A percentile compares a stretch with the other conserved stretches of the same genome.
Conservation (phyloP, 768 basidiomycete genomes). For the Boletus fagicola region DNA sequence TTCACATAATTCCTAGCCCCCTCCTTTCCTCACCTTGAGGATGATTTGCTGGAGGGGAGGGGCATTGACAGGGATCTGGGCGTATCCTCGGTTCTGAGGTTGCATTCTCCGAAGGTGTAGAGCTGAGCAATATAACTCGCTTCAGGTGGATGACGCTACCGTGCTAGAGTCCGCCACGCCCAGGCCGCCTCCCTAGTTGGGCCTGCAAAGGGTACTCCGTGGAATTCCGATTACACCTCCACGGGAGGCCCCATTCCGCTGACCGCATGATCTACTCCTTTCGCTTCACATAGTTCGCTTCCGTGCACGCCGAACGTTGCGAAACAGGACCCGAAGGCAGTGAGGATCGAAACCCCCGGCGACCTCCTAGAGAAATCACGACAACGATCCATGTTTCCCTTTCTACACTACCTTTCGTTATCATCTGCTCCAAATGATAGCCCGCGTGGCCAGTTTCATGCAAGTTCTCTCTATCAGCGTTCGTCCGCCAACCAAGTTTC, state of each 20-base stretch:
- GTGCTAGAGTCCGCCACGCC: slow-evolving; percentile 1
- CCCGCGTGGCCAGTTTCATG: slow-evolving; percentile 14
- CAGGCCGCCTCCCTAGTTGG: slow-evolving; percentile 2
- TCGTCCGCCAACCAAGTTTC: slow-evolving; percentile 4
- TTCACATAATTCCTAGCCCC: background rate
- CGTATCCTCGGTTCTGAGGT: background rate
- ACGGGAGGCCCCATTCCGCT: slow-evolving; percentile 3
- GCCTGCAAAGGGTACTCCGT: slow-evolving; percentile 15
- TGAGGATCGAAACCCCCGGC: slow-evolving; percentile 19
- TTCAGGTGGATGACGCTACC: background rate
- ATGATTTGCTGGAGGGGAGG: background rate
- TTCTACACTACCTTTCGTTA: slow-evolving; percentile 4
- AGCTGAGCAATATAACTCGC: background rate
- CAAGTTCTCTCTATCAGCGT: slow-evolving; percentile 10
- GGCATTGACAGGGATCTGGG: background rate
- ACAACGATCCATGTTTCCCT: slow-evolving; percentile 1
- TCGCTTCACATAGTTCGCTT: slow-evolving; percentile 21
- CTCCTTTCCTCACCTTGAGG: background rate
- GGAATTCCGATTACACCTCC: slow-evolving; percentile 23
- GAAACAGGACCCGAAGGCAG: slow-evolving; percentile 23
- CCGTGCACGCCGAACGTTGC: slow-evolving; percentile 16
- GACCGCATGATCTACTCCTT: slow-evolving; percentile 13
- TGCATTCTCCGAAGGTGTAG: background rate
- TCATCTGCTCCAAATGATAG: background rate
- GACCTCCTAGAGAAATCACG: slow-evolving; percentile 6